Conservation (phyloP, 2,329 filamentous ascomycete species). For the Cladorrhinum sp. region DNA sequence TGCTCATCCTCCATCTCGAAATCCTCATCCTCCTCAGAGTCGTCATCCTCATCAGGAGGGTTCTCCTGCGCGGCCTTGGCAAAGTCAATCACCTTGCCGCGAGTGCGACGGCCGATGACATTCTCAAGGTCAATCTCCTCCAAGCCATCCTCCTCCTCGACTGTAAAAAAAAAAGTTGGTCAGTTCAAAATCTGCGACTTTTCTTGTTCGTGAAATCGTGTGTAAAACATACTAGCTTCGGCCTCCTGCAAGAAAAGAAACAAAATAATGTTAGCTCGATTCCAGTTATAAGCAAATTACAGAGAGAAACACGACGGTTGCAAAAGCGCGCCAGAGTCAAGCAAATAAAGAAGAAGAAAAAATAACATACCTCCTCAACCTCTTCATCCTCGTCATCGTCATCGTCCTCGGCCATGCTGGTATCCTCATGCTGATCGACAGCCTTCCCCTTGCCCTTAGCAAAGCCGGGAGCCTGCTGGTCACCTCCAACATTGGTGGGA, state of each 20-base stretch:
- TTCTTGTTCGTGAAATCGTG: background rate
- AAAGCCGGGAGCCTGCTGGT: constrained; percentile 30
- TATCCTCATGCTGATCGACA: constrained; percentile 51
- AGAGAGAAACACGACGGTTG: background rate
- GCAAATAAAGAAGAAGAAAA: too few relatives aligned
- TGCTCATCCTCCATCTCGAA: constrained; percentile 62
- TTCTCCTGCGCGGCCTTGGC: constrained; percentile 82
- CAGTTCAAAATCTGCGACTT: constrained; percentile 21
- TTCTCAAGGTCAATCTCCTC: constrained; percentile 89
- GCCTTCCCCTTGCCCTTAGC: constrained; percentile 74
- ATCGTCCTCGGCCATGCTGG: constrained; percentile 72
- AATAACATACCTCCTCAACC: constrained; percentile 31
- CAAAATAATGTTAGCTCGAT: constrained; percentile 22
- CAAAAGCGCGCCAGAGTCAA: background rate
- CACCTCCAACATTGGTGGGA: constrained; percentile 39
- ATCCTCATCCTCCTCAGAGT: constrained; percentile 73
- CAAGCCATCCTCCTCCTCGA: constrained; percentile 73
- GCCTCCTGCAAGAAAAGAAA: constrained; percentile 25
- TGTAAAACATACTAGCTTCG: constrained; percentile 31
- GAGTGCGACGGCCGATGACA: constrained; percentile 87
- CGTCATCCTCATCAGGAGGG: constrained; percentile 70
- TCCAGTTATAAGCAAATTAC: background rate
- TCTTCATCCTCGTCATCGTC: constrained; percentile 71
- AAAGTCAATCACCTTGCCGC: constrained; percentile 89
- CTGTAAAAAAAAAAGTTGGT: constrained; percentile 31